A percentile compares a stretch with the other conserved stretches of the same genome.
phyloP scores from a whole-genome alignment of 352 stramenopile species.

The Pythium guiyangense region DNA sequence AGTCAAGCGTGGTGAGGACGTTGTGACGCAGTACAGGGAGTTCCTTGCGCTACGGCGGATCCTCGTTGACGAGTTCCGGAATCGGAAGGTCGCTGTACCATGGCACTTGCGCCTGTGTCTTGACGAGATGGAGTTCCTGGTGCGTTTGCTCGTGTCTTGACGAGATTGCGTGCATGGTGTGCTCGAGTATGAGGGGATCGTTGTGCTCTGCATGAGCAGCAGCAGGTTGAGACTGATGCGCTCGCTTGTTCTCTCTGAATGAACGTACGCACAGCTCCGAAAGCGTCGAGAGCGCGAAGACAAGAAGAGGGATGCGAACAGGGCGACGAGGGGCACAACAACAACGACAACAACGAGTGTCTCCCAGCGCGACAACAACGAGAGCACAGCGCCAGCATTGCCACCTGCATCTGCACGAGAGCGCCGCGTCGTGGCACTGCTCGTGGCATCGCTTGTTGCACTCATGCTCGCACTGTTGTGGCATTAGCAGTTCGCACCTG shows the following conservation, averaged over 20 bases:
- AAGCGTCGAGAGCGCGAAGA: conserved; percentile 38
- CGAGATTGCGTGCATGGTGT: too few relatives aligned
- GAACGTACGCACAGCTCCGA: conserved; percentile 26
- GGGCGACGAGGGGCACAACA: conserved; percentile 6
- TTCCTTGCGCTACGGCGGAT: conserved; percentile 49
- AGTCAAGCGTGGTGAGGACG: conserved; percentile 56
- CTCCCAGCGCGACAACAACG: conserved; percentile 4
- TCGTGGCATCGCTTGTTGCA: conserved; percentile 41
- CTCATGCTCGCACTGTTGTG: conserved; percentile 45
- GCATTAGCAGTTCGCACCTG: conserved; percentile 28
- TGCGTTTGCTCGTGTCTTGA: too few relatives aligned
- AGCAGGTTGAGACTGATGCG: background rate
- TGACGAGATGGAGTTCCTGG: conserved; percentile 77
- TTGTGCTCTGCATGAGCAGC: too few relatives aligned
- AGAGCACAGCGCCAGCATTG: conserved; percentile 4
- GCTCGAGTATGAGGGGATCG: conserved; percentile 2
- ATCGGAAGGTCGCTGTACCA: conserved; percentile 36
- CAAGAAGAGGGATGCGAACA: conserved; percentile 27
- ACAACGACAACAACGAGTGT: background rate
- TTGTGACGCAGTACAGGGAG: conserved; percentile 45
- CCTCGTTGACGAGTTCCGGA: conserved; percentile 38
- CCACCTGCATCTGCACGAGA: conserved; percentile 15
- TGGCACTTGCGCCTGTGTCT: conserved; percentile 75
- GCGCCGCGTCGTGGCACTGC: conserved; percentile 30
- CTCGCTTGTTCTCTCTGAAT: background rate